A percentile compares a stretch with the other conserved stretches of the same genome.
Evolutionary conservation across 164 flowering plant genomes (phyloP).

Genomic region (Brasenia schreberi): DNA sequence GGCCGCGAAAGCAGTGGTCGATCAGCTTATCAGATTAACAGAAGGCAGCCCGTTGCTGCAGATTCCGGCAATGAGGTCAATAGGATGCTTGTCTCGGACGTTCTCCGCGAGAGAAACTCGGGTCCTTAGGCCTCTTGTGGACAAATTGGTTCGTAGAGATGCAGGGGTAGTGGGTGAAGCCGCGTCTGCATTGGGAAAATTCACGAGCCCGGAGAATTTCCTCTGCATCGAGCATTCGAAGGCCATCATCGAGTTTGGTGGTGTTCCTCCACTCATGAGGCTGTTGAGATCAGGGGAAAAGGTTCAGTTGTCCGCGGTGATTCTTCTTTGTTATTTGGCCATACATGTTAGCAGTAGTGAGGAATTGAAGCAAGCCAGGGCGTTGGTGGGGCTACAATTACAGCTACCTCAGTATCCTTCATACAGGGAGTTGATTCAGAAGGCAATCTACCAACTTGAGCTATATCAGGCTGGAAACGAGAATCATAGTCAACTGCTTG

Average conservation of each 20-base stretch:
- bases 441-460: constrained; percentile 48
- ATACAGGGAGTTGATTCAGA: constrained; percentile 40
- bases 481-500: constrained; percentile 22
- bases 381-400: constrained; percentile 35
- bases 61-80: constrained; percentile 50
- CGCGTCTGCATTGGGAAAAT: constrained; percentile 55
- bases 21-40: constrained; percentile 52
- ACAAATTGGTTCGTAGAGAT: constrained; percentile 25
- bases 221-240: constrained; percentile 48
- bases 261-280: constrained; percentile 40
- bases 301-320: constrained; percentile 30
- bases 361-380: constrained; percentile 42
- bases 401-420: constrained; percentile 35
- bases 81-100: constrained; percentile 70
- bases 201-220: constrained; percentile 45
- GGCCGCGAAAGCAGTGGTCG: constrained; percentile 63
- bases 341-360: constrained; percentile 43
- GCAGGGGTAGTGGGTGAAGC: constrained; percentile 56
- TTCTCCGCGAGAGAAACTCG: constrained; percentile 67
- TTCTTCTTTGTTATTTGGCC: constrained; percentile 64
- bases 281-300: constrained; percentile 35
- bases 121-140: constrained; percentile 45
- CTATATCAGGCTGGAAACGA: constrained; percentile 45
- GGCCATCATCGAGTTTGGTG: constrained; percentile 49
- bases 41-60: constrained; percentile 19